These are phyloP conservation scores for Sclerotinia spermophila DNA, from an alignment of 2,329 filamentous ascomycete species.

Conservation along the genomic window DNA sequence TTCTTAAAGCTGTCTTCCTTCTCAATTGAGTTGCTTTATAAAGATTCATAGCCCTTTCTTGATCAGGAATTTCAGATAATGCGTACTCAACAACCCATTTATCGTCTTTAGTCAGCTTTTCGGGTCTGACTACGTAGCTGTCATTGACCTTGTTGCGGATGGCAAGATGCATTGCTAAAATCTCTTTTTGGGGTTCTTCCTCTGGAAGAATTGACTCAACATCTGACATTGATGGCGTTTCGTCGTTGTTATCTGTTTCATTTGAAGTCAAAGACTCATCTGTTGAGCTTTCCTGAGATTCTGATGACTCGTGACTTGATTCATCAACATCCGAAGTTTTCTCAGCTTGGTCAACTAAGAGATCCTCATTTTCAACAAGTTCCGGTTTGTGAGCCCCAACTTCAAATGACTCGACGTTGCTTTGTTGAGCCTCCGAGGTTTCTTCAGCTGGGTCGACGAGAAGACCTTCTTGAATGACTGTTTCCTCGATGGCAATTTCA, in stretches of 20 bases:
- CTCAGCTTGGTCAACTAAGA: background rate
- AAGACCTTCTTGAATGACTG: slow-evolving; percentile 6
- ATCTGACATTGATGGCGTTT: background rate
- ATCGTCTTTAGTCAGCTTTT: slow-evolving; percentile 43
- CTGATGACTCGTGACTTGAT: slow-evolving; percentile 7
- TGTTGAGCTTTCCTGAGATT: slow-evolving; percentile 2
- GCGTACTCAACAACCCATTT: slow-evolving; percentile 77
- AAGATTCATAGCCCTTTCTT: slow-evolving; percentile 43
- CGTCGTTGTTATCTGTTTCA: background rate
- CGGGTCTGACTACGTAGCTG: slow-evolving; percentile 57
- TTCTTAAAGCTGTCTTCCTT: slow-evolving; percentile 44
- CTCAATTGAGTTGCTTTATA: slow-evolving; percentile 56
- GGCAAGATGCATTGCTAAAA: slow-evolving; percentile 48
- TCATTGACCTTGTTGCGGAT: slow-evolving; percentile 71
- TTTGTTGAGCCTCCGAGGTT: background rate
- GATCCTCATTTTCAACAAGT: background rate
- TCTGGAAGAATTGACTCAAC: background rate
- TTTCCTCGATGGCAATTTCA: slow-evolving; percentile 6
- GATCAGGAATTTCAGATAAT: slow-evolving; percentile 56
- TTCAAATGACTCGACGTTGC: background rate
- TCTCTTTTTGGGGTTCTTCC: slow-evolving; percentile 14
- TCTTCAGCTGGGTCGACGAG: background rate
- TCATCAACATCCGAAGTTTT: background rate
- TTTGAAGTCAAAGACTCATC: background rate
- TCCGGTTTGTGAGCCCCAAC: background rate